Evolutionary conservation across 768 basidiomycete genomes (phyloP), one percentile per base, ranked within the genome.

Genomic region (Leccinum subtestaceum): DNA sequence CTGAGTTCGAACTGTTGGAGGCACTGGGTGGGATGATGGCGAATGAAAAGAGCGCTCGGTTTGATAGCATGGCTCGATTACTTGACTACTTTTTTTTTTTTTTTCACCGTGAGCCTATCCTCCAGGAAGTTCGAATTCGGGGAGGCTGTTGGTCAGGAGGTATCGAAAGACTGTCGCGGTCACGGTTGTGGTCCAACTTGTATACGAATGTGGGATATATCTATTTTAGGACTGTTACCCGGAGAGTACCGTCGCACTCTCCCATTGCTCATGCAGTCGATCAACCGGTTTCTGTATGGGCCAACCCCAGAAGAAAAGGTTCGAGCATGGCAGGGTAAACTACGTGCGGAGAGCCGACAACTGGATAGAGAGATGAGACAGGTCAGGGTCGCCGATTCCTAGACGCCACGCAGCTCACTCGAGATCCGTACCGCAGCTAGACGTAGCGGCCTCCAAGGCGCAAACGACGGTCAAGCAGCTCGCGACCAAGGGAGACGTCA

Each of bases 231-330:
- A 47, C 32, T 56, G 40, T 47, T 40, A 50, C 58, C 31, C 32
- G 19, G 56, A 50, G 8, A 4, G 9, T n/a, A 25, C 51, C 55
- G 11, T 32, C 52, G 40, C 40, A 49, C 53, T 52, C 55, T 52
- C 55, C 51, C 60, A 40, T 15, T 61, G 62, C 49, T 68, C 62
- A 93, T 94, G 91, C 91, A 93, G 73, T 75, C 87, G 34, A 89
- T 98, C 70, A 95, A 93, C 72, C 86, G 94, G 45, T 95, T 95
- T 72, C 75, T 99, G 48, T 98, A 98, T 77, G 97, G 97, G 2
- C 96, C 95, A 17, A 93, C 96, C 0, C 89, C 95, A 23, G 95
- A 98, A 74, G 97, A 99, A 77, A 87, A 84, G 68, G 89, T 98
- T 12, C 84, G 89, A 53, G 82, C 83, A 75, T 99, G 97, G 97